Percentiles rank a stretch among this genome's conserved stretches.
Conservation (phyloP, 1,284 basidiomycete species). For the Melampsora abietis-canadensis region DNA sequence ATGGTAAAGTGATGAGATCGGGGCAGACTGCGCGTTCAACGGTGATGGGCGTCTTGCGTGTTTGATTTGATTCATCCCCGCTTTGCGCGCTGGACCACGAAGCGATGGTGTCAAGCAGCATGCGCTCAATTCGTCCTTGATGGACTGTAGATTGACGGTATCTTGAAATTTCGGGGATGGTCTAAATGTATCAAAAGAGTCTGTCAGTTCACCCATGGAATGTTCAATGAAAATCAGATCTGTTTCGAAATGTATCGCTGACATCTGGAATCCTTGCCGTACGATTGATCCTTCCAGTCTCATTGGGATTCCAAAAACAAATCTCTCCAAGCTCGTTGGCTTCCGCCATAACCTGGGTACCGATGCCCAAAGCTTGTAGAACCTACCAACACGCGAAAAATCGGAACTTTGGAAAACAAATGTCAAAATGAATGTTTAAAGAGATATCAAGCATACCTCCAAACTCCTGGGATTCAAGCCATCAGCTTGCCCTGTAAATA, state of each 20-base stretch:
- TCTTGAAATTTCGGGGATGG: slow-evolving; percentile 36
- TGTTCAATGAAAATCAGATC: neutral
- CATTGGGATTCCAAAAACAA: slow-evolving; percentile 40
- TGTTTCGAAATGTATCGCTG: neutral
- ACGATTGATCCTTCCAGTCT: slow-evolving; percentile 18
- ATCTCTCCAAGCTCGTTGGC: slow-evolving; percentile 32
- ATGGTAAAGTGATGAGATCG: slow-evolving; percentile 35
- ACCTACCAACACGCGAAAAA: slow-evolving; percentile 6
- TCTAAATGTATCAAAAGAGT: slow-evolving; percentile 5
- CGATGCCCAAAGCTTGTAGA: slow-evolving; percentile 40
- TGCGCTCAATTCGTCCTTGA: slow-evolving; percentile 43
- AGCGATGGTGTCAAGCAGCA: slow-evolving; percentile 41
- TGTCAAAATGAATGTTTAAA: neutral
- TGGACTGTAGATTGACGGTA: slow-evolving; percentile 37
- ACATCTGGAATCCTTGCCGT: slow-evolving; percentile 41
- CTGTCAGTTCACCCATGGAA: neutral
- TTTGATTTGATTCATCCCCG: neutral
- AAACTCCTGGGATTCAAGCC: slow-evolving; percentile 39
- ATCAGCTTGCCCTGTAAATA: slow-evolving; percentile 44
- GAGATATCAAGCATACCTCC: slow-evolving; percentile 16
- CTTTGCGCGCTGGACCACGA: slow-evolving; percentile 26
- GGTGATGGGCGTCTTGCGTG: neutral
- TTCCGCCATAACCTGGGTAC: slow-evolving; percentile 24
- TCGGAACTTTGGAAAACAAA: neutral
- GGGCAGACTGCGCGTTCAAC: slow-evolving; percentile 42